Evolutionary conservation across 2,329 filamentous ascomycete species (phyloP), one percentile per base, ranked within the genome.

Genomic region (Trichothecium sympodiale): DNA sequence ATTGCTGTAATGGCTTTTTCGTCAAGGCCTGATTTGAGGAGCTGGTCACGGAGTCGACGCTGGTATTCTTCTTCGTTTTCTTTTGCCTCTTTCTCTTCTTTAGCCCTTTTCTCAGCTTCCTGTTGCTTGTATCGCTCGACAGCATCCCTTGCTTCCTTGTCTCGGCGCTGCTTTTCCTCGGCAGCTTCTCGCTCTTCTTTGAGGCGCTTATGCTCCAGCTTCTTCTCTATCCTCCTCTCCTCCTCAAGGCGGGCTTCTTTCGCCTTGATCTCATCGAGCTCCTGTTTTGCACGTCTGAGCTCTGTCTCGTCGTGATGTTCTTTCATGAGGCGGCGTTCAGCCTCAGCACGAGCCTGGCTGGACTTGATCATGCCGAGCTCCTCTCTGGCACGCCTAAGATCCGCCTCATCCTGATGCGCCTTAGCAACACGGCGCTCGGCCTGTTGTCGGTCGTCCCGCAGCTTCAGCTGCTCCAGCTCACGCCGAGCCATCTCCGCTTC

Each of bases 1-100:
- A 80, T 71, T 15, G 72, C 71, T 29, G 64, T 57, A 43, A 80
- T 77, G 41, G 69, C 65, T 43, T 68, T 66, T 46, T 77, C 71
- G 46, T 70, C 66, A 29, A 80, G 57, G 3, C 76, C 75, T 3
- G 74, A 71, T 33, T 69, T 67, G 39, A 71, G 55, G 27, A 80
- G 57, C 34, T 77, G 67, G 43, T 77, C 70, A 46, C 72, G 69
- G 32, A 80, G 56, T 29, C 69, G 65, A 17, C 60, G 59, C 48
- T 69, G 64, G 45, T 73, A 77, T 46, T 77, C 65, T 41, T 59
- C 61, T 32, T 79, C 70, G 29, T 57, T 59, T 39, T 61, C 51
- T 39, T 68, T 69, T 36, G 60, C 62, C 38, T 67, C 62, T 39
- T 64, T 61, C 42, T 61, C 59, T 42, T 71, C 67, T 44, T 56